These are phyloP conservation scores for Bipolaris gigantea DNA, from an alignment of 2,329 filamentous ascomycete species.

Conservation along the genomic window DNA sequence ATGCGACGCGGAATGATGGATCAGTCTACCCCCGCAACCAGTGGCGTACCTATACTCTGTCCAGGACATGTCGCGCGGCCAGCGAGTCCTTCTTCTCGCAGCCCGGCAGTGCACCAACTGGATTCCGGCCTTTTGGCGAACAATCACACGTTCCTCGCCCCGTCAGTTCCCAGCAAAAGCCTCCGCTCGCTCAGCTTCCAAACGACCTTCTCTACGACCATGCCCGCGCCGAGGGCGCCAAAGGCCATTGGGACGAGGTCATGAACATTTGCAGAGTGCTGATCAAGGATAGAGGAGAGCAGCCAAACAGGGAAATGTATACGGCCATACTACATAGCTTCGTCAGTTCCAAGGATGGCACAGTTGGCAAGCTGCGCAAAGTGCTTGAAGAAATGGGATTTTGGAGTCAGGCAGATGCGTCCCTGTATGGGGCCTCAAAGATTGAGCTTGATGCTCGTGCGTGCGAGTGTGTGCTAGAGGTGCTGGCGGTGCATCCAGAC, in stretches of 20 bases:
- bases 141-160: neutral
- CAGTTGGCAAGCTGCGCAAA: slow-evolving; percentile 62
- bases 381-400: slow-evolving; percentile 73
- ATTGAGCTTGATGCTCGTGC: slow-evolving; percentile 67
- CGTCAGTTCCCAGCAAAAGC: slow-evolving; percentile 4
- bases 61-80: slow-evolving; percentile 1
- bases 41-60: slow-evolving; percentile 20
- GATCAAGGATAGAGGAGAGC: slow-evolving; percentile 57
- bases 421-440: slow-evolving; percentile 46
- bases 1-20: neutral
- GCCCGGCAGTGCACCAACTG: neutral
- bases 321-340: slow-evolving; percentile 75
- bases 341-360: slow-evolving; percentile 64
- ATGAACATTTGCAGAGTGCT: slow-evolving; percentile 60
- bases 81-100: slow-evolving; percentile 9
- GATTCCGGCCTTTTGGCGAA: slow-evolving; percentile 9
- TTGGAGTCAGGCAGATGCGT: slow-evolving; percentile 12
- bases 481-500: slow-evolving; percentile 81
- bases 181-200: slow-evolving; percentile 28
- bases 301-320: slow-evolving; percentile 65
- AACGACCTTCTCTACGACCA: slow-evolving; percentile 37
- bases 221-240: slow-evolving; percentile 30
- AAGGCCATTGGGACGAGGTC: slow-evolving; percentile 31
- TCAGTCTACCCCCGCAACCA: neutral
- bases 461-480: slow-evolving; percentile 73